A percentile compares a stretch with the other conserved stretches of the same genome.
phyloP scores from a whole-genome alignment of 805 yeast genomes.

The Cyberlindnera subsufficiens region DNA sequence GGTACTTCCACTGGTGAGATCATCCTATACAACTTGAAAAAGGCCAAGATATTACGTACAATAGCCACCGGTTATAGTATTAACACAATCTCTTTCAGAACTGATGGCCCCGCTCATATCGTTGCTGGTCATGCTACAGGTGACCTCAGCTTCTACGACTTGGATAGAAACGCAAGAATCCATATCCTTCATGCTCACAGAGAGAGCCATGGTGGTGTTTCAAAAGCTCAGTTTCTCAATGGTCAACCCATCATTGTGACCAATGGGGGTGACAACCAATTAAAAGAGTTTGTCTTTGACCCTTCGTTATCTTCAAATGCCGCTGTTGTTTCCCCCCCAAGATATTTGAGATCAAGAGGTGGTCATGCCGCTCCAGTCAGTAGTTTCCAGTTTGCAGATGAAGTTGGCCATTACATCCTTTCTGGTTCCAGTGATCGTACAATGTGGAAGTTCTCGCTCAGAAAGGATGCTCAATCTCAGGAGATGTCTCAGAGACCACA shows the following conservation, averaged over 20 bases:
- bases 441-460: conserved; percentile 85
- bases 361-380: conserved; percentile 96
- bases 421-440: conserved; percentile 85
- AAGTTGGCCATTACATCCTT: conserved; percentile 73
- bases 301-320: conserved; percentile 66
- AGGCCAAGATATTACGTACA: conserved; percentile 52
- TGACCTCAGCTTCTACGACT: conserved; percentile 80
- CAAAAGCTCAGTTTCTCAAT: conserved; percentile 66
- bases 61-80: conserved; percentile 34
- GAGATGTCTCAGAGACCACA: conserved; percentile 76
- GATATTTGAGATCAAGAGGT: conserved; percentile 87
- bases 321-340: conserved; percentile 78
- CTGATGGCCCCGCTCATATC: conserved; percentile 82
- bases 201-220: conserved; percentile 71
- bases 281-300: conserved; percentile 90
- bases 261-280: conserved; percentile 83
- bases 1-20: conserved; percentile 70
- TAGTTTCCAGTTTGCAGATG: conserved; percentile 67
- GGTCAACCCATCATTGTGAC: conserved; percentile 92
- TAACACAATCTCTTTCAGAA: conserved; percentile 73
- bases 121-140: conserved; percentile 78
- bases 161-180: conserved; percentile 64
- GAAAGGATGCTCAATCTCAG: conserved; percentile 96
- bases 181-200: conserved; percentile 72
- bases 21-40: conserved; percentile 59